Percentiles rank a stretch among this genome's conserved stretches.
phyloP scores from a whole-genome alignment of 768 basidiomycete genomes.

The Pleurotus tuber-regium region DNA sequence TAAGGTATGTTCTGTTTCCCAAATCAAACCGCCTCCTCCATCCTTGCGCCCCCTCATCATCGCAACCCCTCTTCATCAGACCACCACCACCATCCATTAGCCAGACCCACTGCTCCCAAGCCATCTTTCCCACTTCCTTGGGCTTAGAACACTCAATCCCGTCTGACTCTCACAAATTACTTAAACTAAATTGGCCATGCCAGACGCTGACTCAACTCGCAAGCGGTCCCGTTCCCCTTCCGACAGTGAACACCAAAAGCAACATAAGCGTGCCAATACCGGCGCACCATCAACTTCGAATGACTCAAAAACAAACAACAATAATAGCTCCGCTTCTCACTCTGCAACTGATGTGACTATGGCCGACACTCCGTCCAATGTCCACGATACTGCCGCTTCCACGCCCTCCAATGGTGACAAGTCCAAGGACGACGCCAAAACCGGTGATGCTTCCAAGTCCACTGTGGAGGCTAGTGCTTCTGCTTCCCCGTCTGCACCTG shows the following conservation, averaged over 20 bases:
- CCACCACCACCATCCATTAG: conserved; percentile 34
- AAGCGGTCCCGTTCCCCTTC: conserved; percentile 87
- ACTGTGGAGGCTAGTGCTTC: conserved; percentile 44
- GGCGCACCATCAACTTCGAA: conserved; percentile 62
- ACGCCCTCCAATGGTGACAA: conserved; percentile 46
- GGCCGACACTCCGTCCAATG: conserved; percentile 48
- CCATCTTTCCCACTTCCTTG: conserved; percentile 26
- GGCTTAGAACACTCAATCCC: conserved; percentile 25
- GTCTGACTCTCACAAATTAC: conserved; percentile 25
- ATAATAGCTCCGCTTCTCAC: conserved; percentile 43
- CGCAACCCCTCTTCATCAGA: conserved; percentile 53
- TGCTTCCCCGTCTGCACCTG: conserved; percentile 42
- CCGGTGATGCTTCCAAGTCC: conserved; percentile 34
- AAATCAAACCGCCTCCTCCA: conserved; percentile 36
- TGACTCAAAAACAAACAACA: conserved; percentile 51
- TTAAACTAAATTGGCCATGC: conserved; percentile 69
- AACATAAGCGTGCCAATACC: conserved; percentile 81
- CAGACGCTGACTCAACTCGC: conserved; percentile 82
- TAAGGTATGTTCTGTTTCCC: conserved; percentile 32
- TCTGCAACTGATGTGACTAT: conserved; percentile 55
- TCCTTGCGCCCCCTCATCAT: conserved; percentile 58
- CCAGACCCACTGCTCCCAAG: conserved; percentile 39
- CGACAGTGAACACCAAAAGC: conserved; percentile 76
- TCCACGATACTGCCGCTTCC: conserved; percentile 54
- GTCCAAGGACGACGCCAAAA: conserved; percentile 38